A percentile compares a stretch with the other conserved stretches of the same genome.
phyloP scores from a whole-genome alignment of 306 rosid genomes.

The Crotalaria pallida region DNA sequence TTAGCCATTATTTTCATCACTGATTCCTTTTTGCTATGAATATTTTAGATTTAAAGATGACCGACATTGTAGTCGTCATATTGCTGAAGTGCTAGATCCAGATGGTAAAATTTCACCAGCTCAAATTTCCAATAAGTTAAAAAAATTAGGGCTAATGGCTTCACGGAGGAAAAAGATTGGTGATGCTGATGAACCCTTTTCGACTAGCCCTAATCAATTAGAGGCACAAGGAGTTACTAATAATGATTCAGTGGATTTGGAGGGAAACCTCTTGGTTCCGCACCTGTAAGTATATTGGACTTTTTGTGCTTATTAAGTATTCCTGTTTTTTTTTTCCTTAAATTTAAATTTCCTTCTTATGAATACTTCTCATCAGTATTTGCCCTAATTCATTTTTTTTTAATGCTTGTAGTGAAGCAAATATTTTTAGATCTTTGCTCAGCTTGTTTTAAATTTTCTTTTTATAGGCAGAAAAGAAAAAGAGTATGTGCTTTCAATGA shows the following conservation, averaged over 20 bases:
- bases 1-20: conserved; percentile 14
- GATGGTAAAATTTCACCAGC: conserved; percentile 62
- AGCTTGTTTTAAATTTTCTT: conserved; percentile 7
- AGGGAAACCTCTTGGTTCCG: conserved; percentile 32
- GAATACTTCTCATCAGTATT: neutral
- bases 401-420: neutral
- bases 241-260: conserved; percentile 31
- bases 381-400: neutral
- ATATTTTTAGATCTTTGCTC: neutral
- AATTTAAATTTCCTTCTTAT: neutral
- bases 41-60: conserved; percentile 64
- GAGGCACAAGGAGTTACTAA: conserved; percentile 19
- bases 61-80: conserved; percentile 51
- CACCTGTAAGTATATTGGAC: conserved; percentile 46
- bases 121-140: conserved; percentile 66
- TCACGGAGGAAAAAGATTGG: conserved; percentile 43
- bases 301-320: conserved; percentile 12
- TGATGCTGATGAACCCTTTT: conserved; percentile 18
- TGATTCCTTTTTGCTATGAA: conserved; percentile 6
- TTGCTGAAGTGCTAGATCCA: conserved; percentile 66
- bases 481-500: conserved; percentile 60
- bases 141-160: conserved; percentile 56
- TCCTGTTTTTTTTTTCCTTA: neutral
- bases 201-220: conserved; percentile 32
- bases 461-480: conserved; percentile 57